Conservation (phyloP, 2,329 filamentous ascomycete genomes). For the Colletotrichum magnum region DNA sequence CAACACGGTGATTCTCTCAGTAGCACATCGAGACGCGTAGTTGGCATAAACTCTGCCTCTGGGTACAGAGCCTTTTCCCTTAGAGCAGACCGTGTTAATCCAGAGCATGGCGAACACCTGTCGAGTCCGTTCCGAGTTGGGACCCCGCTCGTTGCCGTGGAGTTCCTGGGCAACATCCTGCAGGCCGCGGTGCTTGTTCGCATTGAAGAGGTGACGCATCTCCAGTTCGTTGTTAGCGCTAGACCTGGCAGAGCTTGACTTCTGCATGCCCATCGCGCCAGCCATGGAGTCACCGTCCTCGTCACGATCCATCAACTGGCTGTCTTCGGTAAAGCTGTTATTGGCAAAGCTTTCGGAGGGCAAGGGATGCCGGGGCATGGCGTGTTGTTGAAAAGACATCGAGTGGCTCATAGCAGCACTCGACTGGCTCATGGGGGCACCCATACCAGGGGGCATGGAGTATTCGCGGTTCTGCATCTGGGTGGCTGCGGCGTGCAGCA, state of each 20-base stretch:
- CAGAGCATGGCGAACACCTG: slow-evolving; percentile 93
- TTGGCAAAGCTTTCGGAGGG: slow-evolving; percentile 68
- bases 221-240: slow-evolving; percentile 87
- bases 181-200: slow-evolving; percentile 76
- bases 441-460: slow-evolving; percentile 65
- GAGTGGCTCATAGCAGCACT: slow-evolving; percentile 47
- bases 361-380: slow-evolving; percentile 64
- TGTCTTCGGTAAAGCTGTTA: slow-evolving; percentile 71
- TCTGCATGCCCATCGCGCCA: slow-evolving; percentile 62
- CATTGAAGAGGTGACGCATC: slow-evolving; percentile 80
- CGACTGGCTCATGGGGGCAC: slow-evolving; percentile 50
- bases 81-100: slow-evolving; percentile 81
- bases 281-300: slow-evolving; percentile 69
- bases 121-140: slow-evolving; percentile 85
- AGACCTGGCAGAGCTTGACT: slow-evolving; percentile 72
- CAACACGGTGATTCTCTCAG: slow-evolving; percentile 91
- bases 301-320: slow-evolving; percentile 73
- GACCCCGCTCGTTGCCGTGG: slow-evolving; percentile 83
- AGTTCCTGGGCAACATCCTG: slow-evolving; percentile 82
- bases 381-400: slow-evolving; percentile 52
- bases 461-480: slow-evolving; percentile 68
- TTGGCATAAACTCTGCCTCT: slow-evolving; percentile 94
- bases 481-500: slow-evolving; percentile 67
- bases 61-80: slow-evolving; percentile 88
- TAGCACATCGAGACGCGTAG: slow-evolving; percentile 93